Evolutionary conservation across 208 protist species (phyloP).

Genomic region (Crithidia mellificae): DNA sequence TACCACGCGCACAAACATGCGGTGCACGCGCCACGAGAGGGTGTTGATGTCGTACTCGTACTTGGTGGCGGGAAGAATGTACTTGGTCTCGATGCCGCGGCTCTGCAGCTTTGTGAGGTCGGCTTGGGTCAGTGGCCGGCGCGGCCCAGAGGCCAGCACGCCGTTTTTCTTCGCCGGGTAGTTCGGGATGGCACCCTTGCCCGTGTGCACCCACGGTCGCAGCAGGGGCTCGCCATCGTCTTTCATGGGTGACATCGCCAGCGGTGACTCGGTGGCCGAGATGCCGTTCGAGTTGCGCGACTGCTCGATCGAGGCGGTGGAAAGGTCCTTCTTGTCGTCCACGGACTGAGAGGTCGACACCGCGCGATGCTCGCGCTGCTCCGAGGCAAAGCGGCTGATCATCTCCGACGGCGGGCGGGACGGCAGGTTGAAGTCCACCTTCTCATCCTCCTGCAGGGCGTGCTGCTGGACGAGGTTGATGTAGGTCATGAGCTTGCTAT

Average conservation of each 20-base stretch:
- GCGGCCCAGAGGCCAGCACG: slow-evolving; percentile 15
- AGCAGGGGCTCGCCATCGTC: slow-evolving; percentile 4
- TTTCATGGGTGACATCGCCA: slow-evolving; percentile 6
- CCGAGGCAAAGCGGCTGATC: slow-evolving; percentile 8
- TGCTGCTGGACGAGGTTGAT: slow-evolving; percentile 31
- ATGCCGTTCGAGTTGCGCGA: slow-evolving; percentile 4
- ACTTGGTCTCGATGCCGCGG: slow-evolving; percentile 25
- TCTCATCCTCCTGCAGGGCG: slow-evolving; percentile 4
- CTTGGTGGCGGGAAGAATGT: slow-evolving; percentile 49
- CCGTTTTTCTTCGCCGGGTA: slow-evolving; percentile 19
- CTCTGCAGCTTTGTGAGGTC: slow-evolving; percentile 14
- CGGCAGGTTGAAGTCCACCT: slow-evolving; percentile 21
- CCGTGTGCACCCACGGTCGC: slow-evolving; percentile 23
- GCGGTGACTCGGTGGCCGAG: not conserved
- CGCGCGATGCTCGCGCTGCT: not conserved
- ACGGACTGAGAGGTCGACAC: not conserved
- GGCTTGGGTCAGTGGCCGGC: slow-evolving; percentile 11
- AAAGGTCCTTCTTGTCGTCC: not conserved
- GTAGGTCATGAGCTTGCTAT: slow-evolving; percentile 22
- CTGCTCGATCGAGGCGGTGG: slow-evolving; percentile 1
- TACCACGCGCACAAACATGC: slow-evolving; percentile 47
- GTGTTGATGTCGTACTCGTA: slow-evolving; percentile 53
- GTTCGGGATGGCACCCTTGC: slow-evolving; percentile 16
- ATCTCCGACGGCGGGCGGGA: slow-evolving; percentile 16
- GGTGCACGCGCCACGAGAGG: slow-evolving; percentile 35